These are phyloP conservation scores for Pythium scleroteichum DNA, from an alignment of 352 stramenopile species.

Conservation along the genomic window DNA sequence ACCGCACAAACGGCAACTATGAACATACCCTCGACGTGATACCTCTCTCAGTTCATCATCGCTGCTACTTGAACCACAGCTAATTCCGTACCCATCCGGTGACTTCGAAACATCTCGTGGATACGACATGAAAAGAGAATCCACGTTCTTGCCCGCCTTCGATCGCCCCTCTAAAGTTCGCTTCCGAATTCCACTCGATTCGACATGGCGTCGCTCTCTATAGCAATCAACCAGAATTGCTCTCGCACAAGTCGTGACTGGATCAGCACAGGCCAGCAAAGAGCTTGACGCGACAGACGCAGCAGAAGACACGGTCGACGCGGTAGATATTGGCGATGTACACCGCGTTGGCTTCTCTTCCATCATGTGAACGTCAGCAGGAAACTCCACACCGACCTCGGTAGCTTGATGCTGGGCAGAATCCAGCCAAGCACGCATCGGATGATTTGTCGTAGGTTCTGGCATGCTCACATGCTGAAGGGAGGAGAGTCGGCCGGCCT, in stretches of 20 bases:
- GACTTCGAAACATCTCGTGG: slow-evolving; percentile 34
- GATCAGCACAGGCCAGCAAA: slow-evolving; percentile 46
- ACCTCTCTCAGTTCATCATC: slow-evolving; percentile 79
- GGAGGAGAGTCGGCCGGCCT: slow-evolving; percentile 4
- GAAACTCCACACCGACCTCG: background rate
- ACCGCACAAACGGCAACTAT: too few species aligned
- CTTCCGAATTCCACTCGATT: slow-evolving; percentile 61
- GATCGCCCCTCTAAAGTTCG: slow-evolving; percentile 60
- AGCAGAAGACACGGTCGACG: slow-evolving; percentile 38
- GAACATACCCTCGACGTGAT: slow-evolving; percentile 54
- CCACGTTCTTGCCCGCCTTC: slow-evolving; percentile 32
- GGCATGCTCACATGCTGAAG: slow-evolving; percentile 6
- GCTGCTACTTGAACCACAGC: slow-evolving; percentile 56
- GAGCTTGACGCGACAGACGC: slow-evolving; percentile 42
- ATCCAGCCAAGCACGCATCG: slow-evolving; percentile 16
- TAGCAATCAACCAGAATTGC: slow-evolving; percentile 77
- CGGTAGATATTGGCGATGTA: slow-evolving; percentile 42
- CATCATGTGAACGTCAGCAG: slow-evolving; percentile 25
- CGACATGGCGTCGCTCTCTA: slow-evolving; percentile 45
- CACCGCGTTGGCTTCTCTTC: slow-evolving; percentile 22
- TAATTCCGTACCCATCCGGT: slow-evolving; percentile 36
- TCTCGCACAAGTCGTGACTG: slow-evolving; percentile 58
- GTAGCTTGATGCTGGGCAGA: background rate
- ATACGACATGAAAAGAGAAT: slow-evolving; percentile 40
- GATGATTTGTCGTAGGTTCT: background rate